Percentiles rank a stretch among this genome's conserved stretches.
Evolutionary conservation across 805 yeast species (phyloP).

Genomic region (Wickerhamiella alocasiicola): DNA sequence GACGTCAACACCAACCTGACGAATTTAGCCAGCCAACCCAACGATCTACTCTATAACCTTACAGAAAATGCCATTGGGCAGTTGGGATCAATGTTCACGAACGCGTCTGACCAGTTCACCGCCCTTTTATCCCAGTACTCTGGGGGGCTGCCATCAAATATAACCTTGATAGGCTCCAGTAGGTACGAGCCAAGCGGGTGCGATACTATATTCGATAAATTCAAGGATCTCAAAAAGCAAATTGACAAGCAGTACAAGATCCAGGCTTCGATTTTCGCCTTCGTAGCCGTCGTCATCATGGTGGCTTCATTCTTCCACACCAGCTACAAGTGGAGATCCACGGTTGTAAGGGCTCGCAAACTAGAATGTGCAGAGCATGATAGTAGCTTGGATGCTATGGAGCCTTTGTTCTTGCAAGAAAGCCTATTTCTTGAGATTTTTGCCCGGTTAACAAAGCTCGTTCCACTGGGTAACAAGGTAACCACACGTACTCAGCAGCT

Average conservation of each 20-base stretch:
- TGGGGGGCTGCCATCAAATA: conserved; percentile 7
- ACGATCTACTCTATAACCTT: conserved; percentile 9
- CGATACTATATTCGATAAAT: not conserved
- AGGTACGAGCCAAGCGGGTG: conserved; percentile 1
- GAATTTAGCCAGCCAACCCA: not conserved
- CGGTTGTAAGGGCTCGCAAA: conserved; percentile 8
- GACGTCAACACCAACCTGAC: conserved; percentile 1
- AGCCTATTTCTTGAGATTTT: not conserved
- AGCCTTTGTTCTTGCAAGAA: not conserved
- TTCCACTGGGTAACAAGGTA: not conserved
- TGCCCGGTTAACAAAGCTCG: not conserved
- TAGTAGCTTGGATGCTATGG: not conserved
- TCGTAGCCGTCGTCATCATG: conserved; percentile 12
- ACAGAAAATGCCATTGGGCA: conserved; percentile 9
- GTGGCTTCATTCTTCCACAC: conserved; percentile 11
- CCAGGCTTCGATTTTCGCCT: conserved; percentile 8
- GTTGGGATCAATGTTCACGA: conserved; percentile 4
- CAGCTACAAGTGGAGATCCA: conserved; percentile 12
- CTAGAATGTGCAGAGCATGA: conserved; percentile 11
- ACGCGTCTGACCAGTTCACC: not conserved
- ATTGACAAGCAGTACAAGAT: conserved; percentile 9
- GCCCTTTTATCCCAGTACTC: conserved; percentile 4
- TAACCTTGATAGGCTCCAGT: conserved; percentile 1
- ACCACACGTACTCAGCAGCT: too few species aligned
- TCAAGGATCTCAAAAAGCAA: not conserved